Evolutionary conservation across 2,329 filamentous ascomycete genomes (phyloP).

Genomic region (Aspergillus vadensis): DNA sequence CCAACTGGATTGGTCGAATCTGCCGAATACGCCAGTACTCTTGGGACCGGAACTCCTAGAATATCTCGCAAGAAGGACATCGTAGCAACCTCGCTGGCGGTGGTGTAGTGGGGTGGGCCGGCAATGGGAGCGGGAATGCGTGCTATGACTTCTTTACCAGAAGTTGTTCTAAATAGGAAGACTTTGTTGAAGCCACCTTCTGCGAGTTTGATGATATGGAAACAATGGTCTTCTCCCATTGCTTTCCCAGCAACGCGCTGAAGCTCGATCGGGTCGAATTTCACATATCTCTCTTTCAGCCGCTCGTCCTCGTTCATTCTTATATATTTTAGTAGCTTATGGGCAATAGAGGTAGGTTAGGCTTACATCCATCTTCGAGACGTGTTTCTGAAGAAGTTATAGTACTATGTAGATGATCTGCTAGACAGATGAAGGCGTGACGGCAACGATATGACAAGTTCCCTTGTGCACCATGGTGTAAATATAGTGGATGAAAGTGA

Average conservation of each 20-base stretch:
- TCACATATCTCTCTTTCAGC: slow-evolving; percentile 26
- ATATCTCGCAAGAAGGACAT: slow-evolving; percentile 29
- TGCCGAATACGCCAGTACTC: slow-evolving; percentile 40
- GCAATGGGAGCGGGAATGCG: slow-evolving; percentile 33
- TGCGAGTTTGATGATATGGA: slow-evolving; percentile 16
- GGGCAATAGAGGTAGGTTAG: neutral
- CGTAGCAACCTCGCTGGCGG: slow-evolving; percentile 32
- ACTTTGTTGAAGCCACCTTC: slow-evolving; percentile 35
- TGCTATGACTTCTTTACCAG: slow-evolving; percentile 28
- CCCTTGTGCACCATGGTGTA: too few species aligned
- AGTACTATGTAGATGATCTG: too few species aligned
- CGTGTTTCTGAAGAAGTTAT: slow-evolving; percentile 21
- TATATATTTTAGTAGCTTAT: neutral
- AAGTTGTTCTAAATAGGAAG: slow-evolving; percentile 28
- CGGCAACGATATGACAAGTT: too few species aligned
- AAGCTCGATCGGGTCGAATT: slow-evolving; percentile 25
- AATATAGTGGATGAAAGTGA: too few species aligned
- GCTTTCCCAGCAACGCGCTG: slow-evolving; percentile 25
- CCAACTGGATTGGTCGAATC: slow-evolving; percentile 41
- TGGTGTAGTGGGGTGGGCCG: slow-evolving; percentile 29
- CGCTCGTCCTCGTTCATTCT: slow-evolving; percentile 24
- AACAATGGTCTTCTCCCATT: slow-evolving; percentile 23
- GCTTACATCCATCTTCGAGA: slow-evolving; percentile 18
- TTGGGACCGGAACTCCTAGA: slow-evolving; percentile 40
- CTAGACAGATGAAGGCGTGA: too few species aligned